Evolutionary conservation across 352 stramenopile genomes (phyloP), one percentile per base, ranked within the genome.

Genomic region (Globisporangium cederbergense): DNA sequence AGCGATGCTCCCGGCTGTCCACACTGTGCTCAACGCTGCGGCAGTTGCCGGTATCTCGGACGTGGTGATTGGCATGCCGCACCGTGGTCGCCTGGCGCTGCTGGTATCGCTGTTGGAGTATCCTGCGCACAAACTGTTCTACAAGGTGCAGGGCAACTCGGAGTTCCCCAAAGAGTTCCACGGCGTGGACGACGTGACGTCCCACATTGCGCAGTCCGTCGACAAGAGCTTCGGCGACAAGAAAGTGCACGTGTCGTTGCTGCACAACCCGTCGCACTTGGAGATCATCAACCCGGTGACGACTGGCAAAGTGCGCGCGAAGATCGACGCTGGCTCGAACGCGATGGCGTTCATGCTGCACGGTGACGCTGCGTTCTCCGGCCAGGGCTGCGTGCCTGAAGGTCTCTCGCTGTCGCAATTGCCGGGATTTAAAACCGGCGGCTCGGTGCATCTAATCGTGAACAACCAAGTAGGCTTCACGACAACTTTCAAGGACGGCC

Each of bases 391-490:
- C 55, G 89, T 97, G 10, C 75, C 83, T 0, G 89, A 97, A 52
- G 78, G 78, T 0, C 64, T 97, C 25, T 83, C 73, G 18, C 76
- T 96, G 50, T 89, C 83, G 1, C 86, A 93, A 47, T 64, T 97
- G 28, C 87, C 85, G 3, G 83, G 82, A 60, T 97, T 93, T 50
- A 72, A 73, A 42, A 93, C 82, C 6, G 75, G 77, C 16, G 89
- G 89, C 49, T 88, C 89, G 1, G 74, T 97, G 49, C 89, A 97
- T 57, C 68, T 96, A 42, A 83, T 97, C 25, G 81, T 97, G 43
- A 97, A 97, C 68, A 97, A 97, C 76, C 86, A 97, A 54, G 86
- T 97, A 8, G 90, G 86, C 4, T 97, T 95, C 73, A 97, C 90
- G 11, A 96, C 90, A n/a, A 92, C 82, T 20, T 87, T 81, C 66